Base-by-base conservation (phyloP, 148 eudicot species). In the Polygonum maritimum region DNA sequence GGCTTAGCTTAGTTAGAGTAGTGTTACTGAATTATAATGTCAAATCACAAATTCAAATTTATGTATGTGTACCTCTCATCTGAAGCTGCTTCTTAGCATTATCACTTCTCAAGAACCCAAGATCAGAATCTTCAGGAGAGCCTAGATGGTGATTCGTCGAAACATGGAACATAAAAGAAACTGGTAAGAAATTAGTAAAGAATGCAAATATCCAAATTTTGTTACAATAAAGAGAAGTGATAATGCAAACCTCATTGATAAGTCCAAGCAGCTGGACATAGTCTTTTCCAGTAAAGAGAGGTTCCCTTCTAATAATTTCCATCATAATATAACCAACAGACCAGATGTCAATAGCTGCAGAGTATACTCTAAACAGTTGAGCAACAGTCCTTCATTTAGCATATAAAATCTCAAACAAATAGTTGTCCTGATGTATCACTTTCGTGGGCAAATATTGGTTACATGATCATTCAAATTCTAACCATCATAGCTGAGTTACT, bases 341-440 rank as follows among this genome's bases (percentile, higher is more conserved):
- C 98, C 98, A 94, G 73, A 94, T 89, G 84, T 94, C 98, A 75
- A 94, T 92, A 9, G 98, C 97, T 18, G 93, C 87, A n/a, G n/a
- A 40, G 95, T 91, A 76, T 91, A 94, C 76, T 94, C 98, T 5
- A 96, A 88, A 83, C 98, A 94, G 73, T 94, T 94, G 62, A 94
- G 97, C 58, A 94, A 78, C 85, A 94, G 78, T 77, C 92, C 98
- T n/a, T n/a, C n/a, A n/a, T n/a, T n/a, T n/a, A n/a, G n/a, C n/a
- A n/a, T n/a, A n/a, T n/a, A n/a, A n/a, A n/a, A n/a, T n/a, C n/a
- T n/a, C n/a, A n/a, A n/a, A n/a, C n/a, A n/a, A n/a, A n/a, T n/a
- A n/a, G n/a, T n/a, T n/a, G n/a, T n/a, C n/a, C n/a, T n/a, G n/a
- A n/a, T n/a, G n/a, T n/a, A n/a, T n/a, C n/a, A n/a, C n/a, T n/a